Percentiles rank a stretch among this genome's conserved stretches.
Evolutionary conservation across 164 flowering plant species (phyloP).

Genomic region (Brasenia schreberi): DNA sequence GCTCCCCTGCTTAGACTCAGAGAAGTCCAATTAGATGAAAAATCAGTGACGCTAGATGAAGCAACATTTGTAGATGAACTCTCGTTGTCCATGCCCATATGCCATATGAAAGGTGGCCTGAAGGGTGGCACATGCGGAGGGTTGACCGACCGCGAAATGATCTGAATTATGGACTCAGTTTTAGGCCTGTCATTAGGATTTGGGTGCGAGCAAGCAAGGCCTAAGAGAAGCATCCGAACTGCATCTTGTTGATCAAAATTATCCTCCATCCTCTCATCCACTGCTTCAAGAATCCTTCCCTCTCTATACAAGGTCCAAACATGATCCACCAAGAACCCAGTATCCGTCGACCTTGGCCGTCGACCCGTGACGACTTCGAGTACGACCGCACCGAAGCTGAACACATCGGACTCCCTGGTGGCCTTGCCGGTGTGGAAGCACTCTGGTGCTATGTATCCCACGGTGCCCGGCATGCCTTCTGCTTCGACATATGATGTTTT

Average conservation of each 20-base stretch:
- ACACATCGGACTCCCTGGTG: conserved; percentile 53
- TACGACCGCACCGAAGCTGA: conserved; percentile 53
- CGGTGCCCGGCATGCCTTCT: conserved; percentile 35
- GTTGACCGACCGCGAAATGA: conserved; percentile 25
- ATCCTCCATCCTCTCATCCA: conserved; percentile 25
- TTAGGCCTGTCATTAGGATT: conserved; percentile 41
- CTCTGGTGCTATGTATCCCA: conserved; percentile 67
- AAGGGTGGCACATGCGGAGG: conserved; percentile 43
- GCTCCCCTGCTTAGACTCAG: conserved; percentile 3
- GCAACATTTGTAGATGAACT: conserved; percentile 7
- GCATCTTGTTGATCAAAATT: conserved; percentile 39
- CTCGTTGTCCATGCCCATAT: conserved; percentile 12
- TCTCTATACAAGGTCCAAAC: conserved; percentile 60
- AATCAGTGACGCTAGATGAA: conserved; percentile 13
- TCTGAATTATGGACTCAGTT: conserved; percentile 35
- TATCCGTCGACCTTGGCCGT: conserved; percentile 28
- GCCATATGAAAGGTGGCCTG: conserved; percentile 60
- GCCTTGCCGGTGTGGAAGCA: conserved; percentile 63
- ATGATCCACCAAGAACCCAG: conserved; percentile 39
- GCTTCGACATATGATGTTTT: conserved; percentile 15
- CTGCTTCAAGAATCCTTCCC: conserved; percentile 38
- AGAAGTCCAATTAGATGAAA: conserved; percentile 6
- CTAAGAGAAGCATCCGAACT: conserved; percentile 33
- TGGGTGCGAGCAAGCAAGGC: conserved; percentile 67
- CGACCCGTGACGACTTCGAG: conserved; percentile 56